Evolutionary conservation across 495 filamentous ascomycete species (phyloP).

Genomic region (Neohortaea acidophila): DNA sequence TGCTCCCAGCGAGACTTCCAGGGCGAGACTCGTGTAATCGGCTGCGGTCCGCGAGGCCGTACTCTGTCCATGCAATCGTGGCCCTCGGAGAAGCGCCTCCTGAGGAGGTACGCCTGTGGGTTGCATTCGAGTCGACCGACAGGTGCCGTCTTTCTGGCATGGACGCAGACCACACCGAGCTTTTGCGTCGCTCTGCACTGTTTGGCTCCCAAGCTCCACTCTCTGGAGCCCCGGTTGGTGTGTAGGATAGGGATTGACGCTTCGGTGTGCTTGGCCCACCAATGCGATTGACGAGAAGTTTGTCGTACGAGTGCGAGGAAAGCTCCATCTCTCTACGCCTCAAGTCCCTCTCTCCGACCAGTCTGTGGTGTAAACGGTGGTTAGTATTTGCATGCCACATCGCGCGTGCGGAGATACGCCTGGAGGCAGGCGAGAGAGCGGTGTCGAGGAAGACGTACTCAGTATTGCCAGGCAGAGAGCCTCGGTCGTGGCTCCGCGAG

Average conservation of each 20-base stretch:
- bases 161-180: slow-evolving; percentile 22
- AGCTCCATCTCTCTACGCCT: slow-evolving; percentile 44
- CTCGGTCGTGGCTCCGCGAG: too few species aligned
- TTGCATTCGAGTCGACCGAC: slow-evolving; percentile 21
- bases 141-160: slow-evolving; percentile 23
- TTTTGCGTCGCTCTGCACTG: slow-evolving; percentile 18
- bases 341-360: too few species aligned
- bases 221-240: slow-evolving; percentile 14
- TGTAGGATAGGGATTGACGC: slow-evolving; percentile 23
- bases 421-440: too few species aligned
- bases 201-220: slow-evolving; percentile 8
- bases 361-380: too few species aligned
- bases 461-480: too few species aligned
- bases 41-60: slow-evolving; percentile 2
- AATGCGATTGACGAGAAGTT: slow-evolving; percentile 61
- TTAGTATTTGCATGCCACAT: too few species aligned
- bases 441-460: too few species aligned
- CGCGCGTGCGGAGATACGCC: too few species aligned
- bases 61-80: slow-evolving; percentile 19
- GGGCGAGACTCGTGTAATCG: slow-evolving; percentile 14
- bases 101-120: slow-evolving; percentile 23
- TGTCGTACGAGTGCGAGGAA: slow-evolving; percentile 61
- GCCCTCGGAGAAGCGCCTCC: slow-evolving; percentile 22
- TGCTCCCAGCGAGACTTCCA: slow-evolving; percentile 30
- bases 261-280: slow-evolving; percentile 46